Evolutionary conservation across 805 yeast genomes (phyloP).

Genomic region (Gaillardinia entomophila): DNA sequence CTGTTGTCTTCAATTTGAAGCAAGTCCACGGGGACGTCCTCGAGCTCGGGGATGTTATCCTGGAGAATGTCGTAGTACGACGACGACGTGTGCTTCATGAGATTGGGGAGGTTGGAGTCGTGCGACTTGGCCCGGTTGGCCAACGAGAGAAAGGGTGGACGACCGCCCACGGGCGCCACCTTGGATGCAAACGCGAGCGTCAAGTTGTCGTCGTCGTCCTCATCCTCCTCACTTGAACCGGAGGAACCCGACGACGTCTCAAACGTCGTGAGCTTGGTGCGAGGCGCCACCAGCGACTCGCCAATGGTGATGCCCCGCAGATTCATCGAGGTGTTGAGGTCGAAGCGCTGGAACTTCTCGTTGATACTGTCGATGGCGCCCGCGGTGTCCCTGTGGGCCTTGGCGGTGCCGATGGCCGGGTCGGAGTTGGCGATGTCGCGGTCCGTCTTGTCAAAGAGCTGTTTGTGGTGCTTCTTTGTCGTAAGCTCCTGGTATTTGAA

Average conservation of each 20-base stretch:
- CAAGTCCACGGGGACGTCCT: slow-evolving; percentile 37
- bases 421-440: slow-evolving; percentile 5
- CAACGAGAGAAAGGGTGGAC: slow-evolving; percentile 29
- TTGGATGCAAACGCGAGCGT: slow-evolving; percentile 41
- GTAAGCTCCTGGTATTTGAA: slow-evolving; percentile 30
- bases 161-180: slow-evolving; percentile 22
- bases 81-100: slow-evolving; percentile 10
- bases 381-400: slow-evolving; percentile 1
- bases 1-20: slow-evolving; percentile 17
- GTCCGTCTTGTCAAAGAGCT: slow-evolving; percentile 2
- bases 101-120: slow-evolving; percentile 33
- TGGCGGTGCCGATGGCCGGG: slow-evolving; percentile 1
- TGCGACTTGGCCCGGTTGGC: slow-evolving; percentile 35
- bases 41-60: slow-evolving; percentile 26
- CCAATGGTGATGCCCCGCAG: slow-evolving; percentile 1
- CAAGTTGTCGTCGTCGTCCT: slow-evolving; percentile 36
- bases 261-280: slow-evolving; percentile 3
- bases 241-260: slow-evolving; percentile 9
- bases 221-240: slow-evolving; percentile 24
- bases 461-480: slow-evolving; percentile 7
- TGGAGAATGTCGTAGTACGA: slow-evolving; percentile 22
- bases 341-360: slow-evolving; percentile 31
- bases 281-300: slow-evolving; percentile 18
- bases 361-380: slow-evolving; percentile 12
- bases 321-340: slow-evolving; percentile 33